Percentiles rank a stretch among this genome's conserved stretches.
Conservation (phyloP, 2,329 filamentous ascomycete genomes). For the Cladosporium sphaerospermum region DNA sequence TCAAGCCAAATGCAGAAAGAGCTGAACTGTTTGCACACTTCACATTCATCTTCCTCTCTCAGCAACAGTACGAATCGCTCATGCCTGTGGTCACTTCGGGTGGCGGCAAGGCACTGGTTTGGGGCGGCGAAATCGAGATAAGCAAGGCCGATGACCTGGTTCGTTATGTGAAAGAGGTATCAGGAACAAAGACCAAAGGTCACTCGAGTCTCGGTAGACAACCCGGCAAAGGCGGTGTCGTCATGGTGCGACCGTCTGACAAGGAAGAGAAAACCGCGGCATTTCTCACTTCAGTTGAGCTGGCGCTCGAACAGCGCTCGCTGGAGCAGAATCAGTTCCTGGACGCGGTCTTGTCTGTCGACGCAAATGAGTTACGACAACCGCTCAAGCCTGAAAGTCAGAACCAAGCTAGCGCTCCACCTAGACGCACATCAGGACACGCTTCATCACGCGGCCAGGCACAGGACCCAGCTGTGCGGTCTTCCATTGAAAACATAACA, state of each 20-base stretch:
- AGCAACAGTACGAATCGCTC: conserved; percentile 68
- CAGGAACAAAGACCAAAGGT: conserved; percentile 61
- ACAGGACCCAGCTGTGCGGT: background rate
- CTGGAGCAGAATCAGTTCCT: conserved; percentile 89
- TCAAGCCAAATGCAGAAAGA: conserved; percentile 62
- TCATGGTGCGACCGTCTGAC: conserved; percentile 68
- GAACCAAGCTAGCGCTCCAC: conserved; percentile 3
- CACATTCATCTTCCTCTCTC: conserved; percentile 80
- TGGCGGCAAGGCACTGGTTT: conserved; percentile 72
- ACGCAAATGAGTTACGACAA: conserved; percentile 65
- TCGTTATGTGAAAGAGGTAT: conserved; percentile 65
- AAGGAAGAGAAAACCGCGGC: conserved; percentile 35
- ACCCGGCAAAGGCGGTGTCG: conserved; percentile 50
- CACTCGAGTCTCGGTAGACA: conserved; percentile 26
- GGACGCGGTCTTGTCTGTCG: conserved; percentile 76
- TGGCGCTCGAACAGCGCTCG: conserved; percentile 70
- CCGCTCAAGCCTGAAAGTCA: conserved; percentile 49
- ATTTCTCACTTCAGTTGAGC: conserved; percentile 47
- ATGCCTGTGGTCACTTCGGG: conserved; percentile 69
- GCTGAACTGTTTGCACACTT: conserved; percentile 75
- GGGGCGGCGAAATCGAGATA: conserved; percentile 53
- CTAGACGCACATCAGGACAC: background rate
- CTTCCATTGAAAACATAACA: background rate
- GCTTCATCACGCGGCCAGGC: background rate
- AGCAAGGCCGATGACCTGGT: conserved; percentile 66